Conservation (phyloP, 192 early-diverging fungal species). For the Gamsiella multidivaricata region DNA sequence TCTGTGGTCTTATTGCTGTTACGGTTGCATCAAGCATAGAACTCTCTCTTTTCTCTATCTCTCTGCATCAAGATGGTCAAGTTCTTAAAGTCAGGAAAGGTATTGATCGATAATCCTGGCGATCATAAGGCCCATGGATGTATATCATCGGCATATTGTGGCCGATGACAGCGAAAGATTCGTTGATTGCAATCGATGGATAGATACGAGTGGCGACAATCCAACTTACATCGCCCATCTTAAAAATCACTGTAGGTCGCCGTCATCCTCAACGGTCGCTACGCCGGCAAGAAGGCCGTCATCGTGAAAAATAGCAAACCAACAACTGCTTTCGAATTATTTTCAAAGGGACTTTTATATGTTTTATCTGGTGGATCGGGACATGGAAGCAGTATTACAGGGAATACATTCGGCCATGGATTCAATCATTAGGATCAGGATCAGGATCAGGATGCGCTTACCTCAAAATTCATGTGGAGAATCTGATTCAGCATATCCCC, state of each 20-base stretch:
- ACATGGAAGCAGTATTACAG: background rate
- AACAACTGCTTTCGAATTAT: constrained; percentile 24
- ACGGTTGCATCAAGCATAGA: background rate
- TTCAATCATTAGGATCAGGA: background rate
- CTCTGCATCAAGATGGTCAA: constrained; percentile 37
- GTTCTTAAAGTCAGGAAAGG: constrained; percentile 35
- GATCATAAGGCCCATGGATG: background rate
- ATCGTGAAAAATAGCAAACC: constrained; percentile 84
- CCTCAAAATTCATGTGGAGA: background rate
- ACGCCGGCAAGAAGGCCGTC: constrained; percentile 99
- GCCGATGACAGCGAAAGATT: background rate
- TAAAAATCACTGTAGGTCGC: constrained; percentile 80
- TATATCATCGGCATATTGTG: background rate
- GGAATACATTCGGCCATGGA: background rate
- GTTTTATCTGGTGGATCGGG: background rate
- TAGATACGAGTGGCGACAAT: constrained; percentile 6
- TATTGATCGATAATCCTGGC: constrained; percentile 13
- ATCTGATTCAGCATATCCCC: constrained; percentile 20
- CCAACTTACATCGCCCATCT: constrained; percentile 2
- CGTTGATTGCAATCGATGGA: constrained; percentile 15
- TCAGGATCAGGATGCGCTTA: constrained; percentile 8
- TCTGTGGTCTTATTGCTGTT: background rate
- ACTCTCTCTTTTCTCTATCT: constrained; percentile 31
- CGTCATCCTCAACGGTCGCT: constrained; percentile 96
- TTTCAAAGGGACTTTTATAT: background rate